Conservation (phyloP, 2,329 filamentous ascomycete species). For the Penicillium sp. region DNA sequence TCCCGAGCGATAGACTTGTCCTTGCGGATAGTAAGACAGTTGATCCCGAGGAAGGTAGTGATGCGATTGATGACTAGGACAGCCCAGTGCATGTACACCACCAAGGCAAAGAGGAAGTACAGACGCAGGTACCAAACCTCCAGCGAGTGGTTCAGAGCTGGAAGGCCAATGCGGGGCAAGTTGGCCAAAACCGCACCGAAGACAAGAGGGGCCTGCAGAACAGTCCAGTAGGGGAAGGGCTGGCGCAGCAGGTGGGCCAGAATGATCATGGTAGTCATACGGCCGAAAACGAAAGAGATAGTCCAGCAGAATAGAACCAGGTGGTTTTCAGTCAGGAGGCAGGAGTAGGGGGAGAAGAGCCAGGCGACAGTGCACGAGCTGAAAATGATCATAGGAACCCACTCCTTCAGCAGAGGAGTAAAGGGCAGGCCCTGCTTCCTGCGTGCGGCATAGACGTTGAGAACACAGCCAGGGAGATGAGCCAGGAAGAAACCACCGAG, state of each 20-base stretch:
- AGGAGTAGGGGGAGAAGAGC: conserved; percentile 88
- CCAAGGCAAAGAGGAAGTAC: conserved; percentile 79
- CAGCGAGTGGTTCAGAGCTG: conserved; percentile 63
- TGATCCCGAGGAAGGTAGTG: conserved; percentile 89
- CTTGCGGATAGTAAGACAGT: conserved; percentile 79
- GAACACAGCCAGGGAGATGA: conserved; percentile 86
- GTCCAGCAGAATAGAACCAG: conserved; percentile 90
- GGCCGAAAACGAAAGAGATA: conserved; percentile 95
- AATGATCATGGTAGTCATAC: conserved; percentile 99
- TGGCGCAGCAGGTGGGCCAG: conserved; percentile 91
- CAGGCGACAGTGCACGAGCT: conserved; percentile 75
- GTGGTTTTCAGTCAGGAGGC: conserved; percentile 79
- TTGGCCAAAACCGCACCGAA: conserved; percentile 83
- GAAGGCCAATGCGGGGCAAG: conserved; percentile 74
- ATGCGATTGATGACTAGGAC: conserved; percentile 88
- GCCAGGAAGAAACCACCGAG: conserved; percentile 66
- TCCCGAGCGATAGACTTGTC: conserved; percentile 41
- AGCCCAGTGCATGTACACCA: conserved; percentile 94
- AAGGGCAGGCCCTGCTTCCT: conserved; percentile 72
- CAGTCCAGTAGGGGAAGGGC: conserved; percentile 95
- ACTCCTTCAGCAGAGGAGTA: conserved; percentile 84
- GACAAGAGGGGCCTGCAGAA: conserved; percentile 83
- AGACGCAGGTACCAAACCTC: conserved; percentile 82
- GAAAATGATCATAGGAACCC: conserved; percentile 87
- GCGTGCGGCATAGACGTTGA: conserved; percentile 80